A percentile compares a stretch with the other conserved stretches of the same genome.
Conservation (phyloP, 768 basidiomycete genomes). For the Dentipellis fragilis region DNA sequence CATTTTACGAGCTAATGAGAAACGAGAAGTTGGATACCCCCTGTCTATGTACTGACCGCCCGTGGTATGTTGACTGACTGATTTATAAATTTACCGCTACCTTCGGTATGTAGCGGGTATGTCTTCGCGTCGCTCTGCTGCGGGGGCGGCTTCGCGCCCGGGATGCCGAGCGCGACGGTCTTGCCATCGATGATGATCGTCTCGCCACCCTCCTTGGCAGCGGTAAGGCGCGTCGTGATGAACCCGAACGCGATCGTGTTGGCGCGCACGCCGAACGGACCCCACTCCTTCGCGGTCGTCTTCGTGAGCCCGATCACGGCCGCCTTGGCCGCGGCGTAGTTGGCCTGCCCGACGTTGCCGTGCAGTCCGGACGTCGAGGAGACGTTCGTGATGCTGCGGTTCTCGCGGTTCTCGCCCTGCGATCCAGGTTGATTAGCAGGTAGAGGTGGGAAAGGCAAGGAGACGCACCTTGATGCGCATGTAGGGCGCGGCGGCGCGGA, state of each 20-base stretch:
- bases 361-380: slow-evolving; percentile 78
- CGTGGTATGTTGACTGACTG: too few relatives aligned
- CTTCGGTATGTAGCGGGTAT: too few relatives aligned
- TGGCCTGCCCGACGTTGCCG: slow-evolving; percentile 79
- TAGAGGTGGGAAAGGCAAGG: slow-evolving; percentile 14
- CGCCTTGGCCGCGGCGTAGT: slow-evolving; percentile 74
- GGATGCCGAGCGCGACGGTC: slow-evolving; percentile 76
- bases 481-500: slow-evolving; percentile 77
- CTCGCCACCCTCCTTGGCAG: slow-evolving; percentile 67
- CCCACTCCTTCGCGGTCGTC: slow-evolving; percentile 86
- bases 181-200: slow-evolving; percentile 75
- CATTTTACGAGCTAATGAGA: too few relatives aligned
- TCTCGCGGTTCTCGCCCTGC: slow-evolving; percentile 43
- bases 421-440: neutral
- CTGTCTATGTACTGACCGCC: too few relatives aligned
- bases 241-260: slow-evolving; percentile 75
- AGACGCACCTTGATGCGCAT: slow-evolving; percentile 55
- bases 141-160: slow-evolving; percentile 34
- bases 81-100: too few relatives aligned
- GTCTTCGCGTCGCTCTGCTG: slow-evolving; percentile 26
- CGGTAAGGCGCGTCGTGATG: slow-evolving; percentile 75
- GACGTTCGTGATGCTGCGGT: slow-evolving; percentile 72
- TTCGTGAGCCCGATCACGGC: slow-evolving; percentile 75
- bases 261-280: slow-evolving; percentile 68
- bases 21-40: too few relatives aligned